Evolutionary conservation across 1,139 yeast species (phyloP), one percentile per base, ranked within the genome.

Genomic region (Lodderomyces margitis): DNA sequence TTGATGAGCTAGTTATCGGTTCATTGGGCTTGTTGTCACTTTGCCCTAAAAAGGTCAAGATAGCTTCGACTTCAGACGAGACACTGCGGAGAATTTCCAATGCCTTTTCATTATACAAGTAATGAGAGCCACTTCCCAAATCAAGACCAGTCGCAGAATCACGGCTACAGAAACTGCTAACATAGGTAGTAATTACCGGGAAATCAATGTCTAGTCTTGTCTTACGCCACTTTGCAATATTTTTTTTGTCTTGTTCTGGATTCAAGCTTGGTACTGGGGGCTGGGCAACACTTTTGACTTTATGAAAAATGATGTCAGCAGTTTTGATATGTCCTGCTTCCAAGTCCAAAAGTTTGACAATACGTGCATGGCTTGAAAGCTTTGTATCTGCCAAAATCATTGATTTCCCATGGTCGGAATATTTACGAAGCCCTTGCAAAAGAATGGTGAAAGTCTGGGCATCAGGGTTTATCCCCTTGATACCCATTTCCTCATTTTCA

Each of bases 381-480:
- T 45, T 45, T 1, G 50, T 38, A 31, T 58, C 53, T 9, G 34
- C 39, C 6, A 43, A 45, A 8, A 64, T 48, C 8, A 35, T 32
- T 3, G 54, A 54, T 5, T 59, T 55, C 25, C 58, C 48, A 30
- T 36, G 23, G 16, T 56, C 51, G 21, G 59, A 52, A 38, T 53
- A 56, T 33, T 54, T 57, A 35, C 59, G 63, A 12, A 67, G 44
- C 4, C 78, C 78, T 42, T 65, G 60, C 15, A 70, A 54, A 41
- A 72, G 61, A 15, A 68, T 70, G 1, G 76, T 68, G 38, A 66
- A 72, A 1, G 76, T 64, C 40, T 64, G 69, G 21, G 61, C 53
- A 47, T 70, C 61, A 2, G 77, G 70, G 4, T 48, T 42, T 9
- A 69, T 44, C 7, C 37, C 41, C 3, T 47, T 41, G 3, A 46